Conservation (phyloP, 345 rosid genomes). For the Salix koriyanagi region DNA sequence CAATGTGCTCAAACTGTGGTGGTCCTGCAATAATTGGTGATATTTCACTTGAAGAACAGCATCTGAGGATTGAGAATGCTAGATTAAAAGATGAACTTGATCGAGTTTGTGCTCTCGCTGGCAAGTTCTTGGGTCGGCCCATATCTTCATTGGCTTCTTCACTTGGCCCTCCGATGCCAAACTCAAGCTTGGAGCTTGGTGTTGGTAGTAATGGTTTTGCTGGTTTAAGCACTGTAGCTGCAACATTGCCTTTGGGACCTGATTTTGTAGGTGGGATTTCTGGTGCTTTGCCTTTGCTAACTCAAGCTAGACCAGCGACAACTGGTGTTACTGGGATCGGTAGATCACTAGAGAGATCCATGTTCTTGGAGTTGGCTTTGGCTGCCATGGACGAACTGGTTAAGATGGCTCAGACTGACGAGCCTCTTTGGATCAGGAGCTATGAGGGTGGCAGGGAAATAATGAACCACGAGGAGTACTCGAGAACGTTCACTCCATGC, state of each 20-base stretch:
- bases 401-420: slow-evolving; percentile 72
- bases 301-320: slow-evolving; percentile 34
- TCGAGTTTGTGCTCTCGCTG: slow-evolving; percentile 79
- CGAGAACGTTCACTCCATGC: slow-evolving; percentile 53
- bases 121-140: slow-evolving; percentile 87
- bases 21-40: slow-evolving; percentile 81
- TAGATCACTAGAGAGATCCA: slow-evolving; percentile 57
- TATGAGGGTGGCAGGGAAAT: slow-evolving; percentile 57
- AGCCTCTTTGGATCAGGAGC: slow-evolving; percentile 70
- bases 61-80: slow-evolving; percentile 76
- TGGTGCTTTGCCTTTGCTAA: slow-evolving; percentile 27
- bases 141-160: slow-evolving; percentile 39
- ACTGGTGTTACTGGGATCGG: slow-evolving; percentile 39
- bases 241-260: slow-evolving; percentile 47
- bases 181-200: slow-evolving; percentile 75
- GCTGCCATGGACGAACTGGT: slow-evolving; percentile 86
- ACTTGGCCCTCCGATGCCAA: slow-evolving; percentile 46
- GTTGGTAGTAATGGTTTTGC: slow-evolving; percentile 65
- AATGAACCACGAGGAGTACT: slow-evolving; percentile 67
- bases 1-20: slow-evolving; percentile 84
- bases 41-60: slow-evolving; percentile 83
- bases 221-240: slow-evolving; percentile 31
- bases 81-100: slow-evolving; percentile 82
- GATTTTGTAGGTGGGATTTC: slow-evolving; percentile 55
- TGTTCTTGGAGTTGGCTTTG: slow-evolving; percentile 76